phyloP scores from a whole-genome alignment of 768 basidiomycete genomes.

The Leccinum uliginosum region DNA sequence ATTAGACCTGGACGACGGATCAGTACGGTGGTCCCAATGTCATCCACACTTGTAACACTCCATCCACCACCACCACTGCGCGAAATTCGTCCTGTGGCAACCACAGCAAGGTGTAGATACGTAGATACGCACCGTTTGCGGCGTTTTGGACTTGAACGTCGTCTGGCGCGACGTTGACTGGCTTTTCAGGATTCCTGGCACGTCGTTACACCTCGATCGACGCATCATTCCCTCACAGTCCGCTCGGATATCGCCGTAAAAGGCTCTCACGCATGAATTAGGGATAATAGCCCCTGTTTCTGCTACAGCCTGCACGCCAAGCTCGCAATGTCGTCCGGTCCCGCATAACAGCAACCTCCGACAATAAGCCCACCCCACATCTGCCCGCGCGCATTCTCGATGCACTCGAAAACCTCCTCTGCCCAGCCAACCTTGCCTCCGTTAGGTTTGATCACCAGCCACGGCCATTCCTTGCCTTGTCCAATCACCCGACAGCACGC shows the following conservation, averaged over 20 bases:
- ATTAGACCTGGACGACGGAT: slow-evolving; percentile 29
- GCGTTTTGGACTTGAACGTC: slow-evolving; percentile 37
- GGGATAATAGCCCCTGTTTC: slow-evolving; percentile 11
- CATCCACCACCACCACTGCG: slow-evolving; percentile 30
- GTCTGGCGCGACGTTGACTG: slow-evolving; percentile 38
- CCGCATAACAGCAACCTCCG: slow-evolving; percentile 69
- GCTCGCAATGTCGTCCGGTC: slow-evolving; percentile 46
- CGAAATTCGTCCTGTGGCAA: slow-evolving; percentile 4
- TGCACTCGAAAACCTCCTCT: slow-evolving; percentile 22
- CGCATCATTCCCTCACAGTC: slow-evolving; percentile 8
- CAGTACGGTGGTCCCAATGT: slow-evolving; percentile 16
- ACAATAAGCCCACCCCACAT: slow-evolving; percentile 51
- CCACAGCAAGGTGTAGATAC: neutral
- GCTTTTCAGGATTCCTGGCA: slow-evolving; percentile 24
- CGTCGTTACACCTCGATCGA: slow-evolving; percentile 14
- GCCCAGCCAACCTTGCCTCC: slow-evolving; percentile 45
- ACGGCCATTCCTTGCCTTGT: slow-evolving; percentile 33
- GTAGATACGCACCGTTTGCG: slow-evolving; percentile 37
- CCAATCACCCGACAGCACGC: slow-evolving; percentile 13
- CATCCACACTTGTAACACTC: slow-evolving; percentile 33
- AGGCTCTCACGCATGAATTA: slow-evolving; percentile 18
- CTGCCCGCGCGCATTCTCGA: slow-evolving; percentile 18
- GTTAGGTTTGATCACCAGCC: slow-evolving; percentile 70
- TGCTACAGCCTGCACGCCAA: slow-evolving; percentile 2
- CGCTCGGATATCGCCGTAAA: slow-evolving; percentile 19